Evolutionary conservation across 306 rosid species (phyloP), one percentile per base, ranked within the genome.

Genomic region (Lathyrus oleraceus): DNA sequence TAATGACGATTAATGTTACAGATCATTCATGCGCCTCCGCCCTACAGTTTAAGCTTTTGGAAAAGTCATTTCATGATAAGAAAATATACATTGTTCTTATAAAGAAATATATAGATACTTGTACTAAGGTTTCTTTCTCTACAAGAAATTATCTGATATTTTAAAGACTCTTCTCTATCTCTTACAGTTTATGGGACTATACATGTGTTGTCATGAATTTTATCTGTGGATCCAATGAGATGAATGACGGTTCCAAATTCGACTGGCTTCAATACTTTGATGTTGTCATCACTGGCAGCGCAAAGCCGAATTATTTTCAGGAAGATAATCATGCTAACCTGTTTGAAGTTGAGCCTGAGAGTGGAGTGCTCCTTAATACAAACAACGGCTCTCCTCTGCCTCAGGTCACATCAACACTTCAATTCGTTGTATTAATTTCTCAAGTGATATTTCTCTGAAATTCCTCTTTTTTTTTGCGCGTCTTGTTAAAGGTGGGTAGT

Each of bases 171-270:
- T 10, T 35, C 73, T 48, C 67, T 7, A 69, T 30, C 71, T 30
- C 67, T 74, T 80, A 80, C 95, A 94, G 99, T 86, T 91, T 94
- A 73, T 94, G 99, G 99, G 99, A 94, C 88, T 94, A 94, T 32
- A 86, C 99, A 23, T 86, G 89, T 74, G 78, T 86, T 59, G 97
- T 89, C 83, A 91, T 94, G 99, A 91, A 89, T 80, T 94, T 86
- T 77, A 96, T 94, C 35, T 87, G 92, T 48, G 83, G 81, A 51
- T 73, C 89, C 67, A 84, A 82, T 43, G 48, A 73, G 59, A 45
- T 42, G 40, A 83, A 77, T 73, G 87, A 77, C 42, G 74, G 76
- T 73, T 56, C 68, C 79, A 86, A 78, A 76, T 86, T 88, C 17
- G 86, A 78, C 68, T 94, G 99, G 99, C 99, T 94, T 73, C 88